Percentiles rank a stretch among this genome's conserved stretches.
Evolutionary conservation across 192 early-diverging fungal species (phyloP).

Genomic region (Oehlia diaphana): DNA sequence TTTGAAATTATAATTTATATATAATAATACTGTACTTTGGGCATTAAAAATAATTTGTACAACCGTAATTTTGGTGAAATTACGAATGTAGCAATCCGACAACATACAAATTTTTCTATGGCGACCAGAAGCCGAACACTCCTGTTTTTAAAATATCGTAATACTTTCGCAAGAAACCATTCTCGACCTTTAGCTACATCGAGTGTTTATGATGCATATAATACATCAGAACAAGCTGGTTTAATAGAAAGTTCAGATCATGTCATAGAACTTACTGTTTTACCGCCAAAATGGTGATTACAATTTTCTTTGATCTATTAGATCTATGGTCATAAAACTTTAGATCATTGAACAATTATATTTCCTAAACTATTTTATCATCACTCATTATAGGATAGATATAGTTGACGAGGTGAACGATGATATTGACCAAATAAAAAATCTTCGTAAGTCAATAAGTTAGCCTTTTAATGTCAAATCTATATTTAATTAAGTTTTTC

Average conservation of each 20-base stretch:
- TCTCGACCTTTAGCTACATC: constrained; percentile 45
- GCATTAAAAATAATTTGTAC: too few relatives aligned
- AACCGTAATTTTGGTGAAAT: too few relatives aligned
- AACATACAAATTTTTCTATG: constrained; percentile 41
- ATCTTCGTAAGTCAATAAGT: constrained; percentile 48
- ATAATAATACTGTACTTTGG: too few relatives aligned
- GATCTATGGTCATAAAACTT: not conserved
- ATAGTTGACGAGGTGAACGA: constrained; percentile 86
- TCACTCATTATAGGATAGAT: constrained; percentile 68
- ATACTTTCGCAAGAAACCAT: constrained; percentile 73
- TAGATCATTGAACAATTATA: not conserved
- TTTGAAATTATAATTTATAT: too few relatives aligned
- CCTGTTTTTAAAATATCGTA: constrained; percentile 91
- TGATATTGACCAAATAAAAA: constrained; percentile 62
- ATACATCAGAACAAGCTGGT: constrained; percentile 50
- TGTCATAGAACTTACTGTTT: constrained; percentile 84
- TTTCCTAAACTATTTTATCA: not conserved
- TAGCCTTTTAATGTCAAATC: not conserved
- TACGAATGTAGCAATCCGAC: too few relatives aligned
- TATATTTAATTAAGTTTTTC: constrained; percentile 10
- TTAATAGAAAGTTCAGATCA: constrained; percentile 73
- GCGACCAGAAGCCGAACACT: constrained; percentile 89
- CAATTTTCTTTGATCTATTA: not conserved
- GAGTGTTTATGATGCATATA: constrained; percentile 31
- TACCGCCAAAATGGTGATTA: constrained; percentile 88